Evolutionary conservation across 176 grass and related monocot genomes (phyloP), one percentile per base, ranked within the genome.

Genomic region (Carex scoparia): DNA sequence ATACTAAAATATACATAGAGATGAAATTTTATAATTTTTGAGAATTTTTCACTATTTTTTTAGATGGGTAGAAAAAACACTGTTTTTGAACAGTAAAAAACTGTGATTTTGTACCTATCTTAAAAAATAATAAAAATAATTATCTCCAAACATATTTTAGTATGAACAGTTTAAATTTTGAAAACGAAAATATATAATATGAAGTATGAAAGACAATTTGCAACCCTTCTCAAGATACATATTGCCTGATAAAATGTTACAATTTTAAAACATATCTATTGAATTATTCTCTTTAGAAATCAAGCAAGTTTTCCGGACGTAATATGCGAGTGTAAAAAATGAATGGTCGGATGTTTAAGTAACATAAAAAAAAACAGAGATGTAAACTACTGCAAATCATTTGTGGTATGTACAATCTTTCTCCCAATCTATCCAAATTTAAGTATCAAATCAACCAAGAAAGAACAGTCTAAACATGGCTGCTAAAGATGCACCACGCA

Each of bases 341-440:
- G 32, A 56, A 56, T 33, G 51, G 57, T 32, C 16, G 56, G 23
- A 58, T 58, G 27, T 79, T 57, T 58, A 79, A 58, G 27, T 18
- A 58, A 58, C 23, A 35, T 79, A 18, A 79, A 23, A 76, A 51
- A 18, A 42, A 40, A 32, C 38, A 5, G 0, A 14, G 37, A 63
- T 61, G 79, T 46, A 28, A 28, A 81, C 55, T 48, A 82, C 10
- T 65, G 11, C 42, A 83, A 64, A 56, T 67, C 46, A 69, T 8
- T 27, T 67, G 68, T 54, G 31, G 68, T 85, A 85, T 76, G 38
- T 46, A 67, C 53, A 77, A 58, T 60, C 51, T 72, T 59, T 54
- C 33, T 58, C 16, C 33, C 63, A 73, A 56, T 73, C 51, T 84
- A 72, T 60, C 65, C 46, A 74, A 69, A 84, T 70, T 84, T 55